Evolutionary conservation across 345 rosid species (phyloP), one percentile per base, ranked within the genome.

Genomic region (Citrus hindsii): DNA sequence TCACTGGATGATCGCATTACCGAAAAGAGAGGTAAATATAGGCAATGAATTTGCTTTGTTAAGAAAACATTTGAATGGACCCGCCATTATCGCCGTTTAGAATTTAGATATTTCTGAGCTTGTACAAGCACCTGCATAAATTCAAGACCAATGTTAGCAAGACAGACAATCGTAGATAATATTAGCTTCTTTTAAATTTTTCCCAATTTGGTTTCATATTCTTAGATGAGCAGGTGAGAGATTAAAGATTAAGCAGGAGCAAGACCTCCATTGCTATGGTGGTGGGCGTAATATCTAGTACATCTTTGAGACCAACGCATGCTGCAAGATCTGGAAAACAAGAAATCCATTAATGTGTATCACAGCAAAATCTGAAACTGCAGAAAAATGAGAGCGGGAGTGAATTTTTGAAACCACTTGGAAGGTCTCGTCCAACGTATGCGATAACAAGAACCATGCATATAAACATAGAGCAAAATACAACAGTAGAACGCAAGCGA

Each of bases 251-350:
- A 25, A 42, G 38, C 14, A 75, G 28, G 28, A 48, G 62, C 32
- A 33, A 69, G 70, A 88, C 88, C 88, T 85, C 87, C 25, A 80
- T 66, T 51, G 90, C 88, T 69, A 85, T 85, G 28, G 87, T 76
- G 46, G 81, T 73, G 22, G 90, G 87, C 25, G 78, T 65, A 75
- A 85, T 61, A 74, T 81, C 83, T 33, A 74, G 51, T 5, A 85
- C 71, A 73, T 87, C 90, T 63, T 82, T 82, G 56, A 79, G 55
- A 0, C 77, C 83, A 67, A 82, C 22, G 46, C 78, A 42, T 30
- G 53, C 71, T 18, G 87, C 90, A 27, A 85, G 65, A 77, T 68
- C 88, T 85, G 79, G n/a, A 28, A 72, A 16, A 51, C 19, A 62
- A n/a, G 59, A 72, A 56, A 6, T 8, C 12, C 65, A 48, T 7